These are phyloP conservation scores for Melaleuca quinquenervia DNA, from an alignment of 345 rosid genomes.

Conservation along the genomic window DNA sequence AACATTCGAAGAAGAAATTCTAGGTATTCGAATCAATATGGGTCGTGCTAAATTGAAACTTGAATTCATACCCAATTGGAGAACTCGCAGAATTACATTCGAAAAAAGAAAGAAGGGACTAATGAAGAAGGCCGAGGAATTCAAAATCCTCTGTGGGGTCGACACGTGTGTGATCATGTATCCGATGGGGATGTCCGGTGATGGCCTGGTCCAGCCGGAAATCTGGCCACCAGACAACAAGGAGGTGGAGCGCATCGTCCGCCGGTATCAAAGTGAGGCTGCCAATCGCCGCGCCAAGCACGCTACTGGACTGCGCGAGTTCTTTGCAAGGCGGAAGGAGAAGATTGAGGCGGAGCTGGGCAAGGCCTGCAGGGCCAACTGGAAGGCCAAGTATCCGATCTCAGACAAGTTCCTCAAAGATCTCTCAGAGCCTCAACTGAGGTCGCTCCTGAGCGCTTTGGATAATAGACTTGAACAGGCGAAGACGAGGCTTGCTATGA, in stretches of 20 bases:
- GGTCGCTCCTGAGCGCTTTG: not conserved
- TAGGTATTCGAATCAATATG: not conserved
- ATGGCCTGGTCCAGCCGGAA: not conserved
- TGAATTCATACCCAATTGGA: not conserved
- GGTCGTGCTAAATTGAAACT: not conserved
- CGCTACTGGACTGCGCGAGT: not conserved
- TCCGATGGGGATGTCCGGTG: not conserved
- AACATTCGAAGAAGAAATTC: not conserved
- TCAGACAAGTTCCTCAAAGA: not conserved
- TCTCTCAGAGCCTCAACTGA: not conserved
- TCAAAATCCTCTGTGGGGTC: not conserved
- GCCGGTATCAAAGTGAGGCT: not conserved
- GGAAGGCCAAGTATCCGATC: not conserved
- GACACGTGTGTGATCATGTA: not conserved
- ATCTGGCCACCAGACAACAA: not conserved
- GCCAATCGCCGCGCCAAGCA: not conserved
- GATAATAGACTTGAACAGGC: not conserved
- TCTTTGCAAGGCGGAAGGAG: not conserved
- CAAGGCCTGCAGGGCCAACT: not conserved
- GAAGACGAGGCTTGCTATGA: not conserved
- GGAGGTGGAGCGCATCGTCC: not conserved
- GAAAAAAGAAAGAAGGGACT: not conserved
- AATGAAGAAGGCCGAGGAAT: not conserved
- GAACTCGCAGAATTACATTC: not conserved
- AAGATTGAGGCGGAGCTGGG: not conserved